phyloP scores from a whole-genome alignment of 352 stramenopile genomes.

The Saprolegnia diclina region DNA sequence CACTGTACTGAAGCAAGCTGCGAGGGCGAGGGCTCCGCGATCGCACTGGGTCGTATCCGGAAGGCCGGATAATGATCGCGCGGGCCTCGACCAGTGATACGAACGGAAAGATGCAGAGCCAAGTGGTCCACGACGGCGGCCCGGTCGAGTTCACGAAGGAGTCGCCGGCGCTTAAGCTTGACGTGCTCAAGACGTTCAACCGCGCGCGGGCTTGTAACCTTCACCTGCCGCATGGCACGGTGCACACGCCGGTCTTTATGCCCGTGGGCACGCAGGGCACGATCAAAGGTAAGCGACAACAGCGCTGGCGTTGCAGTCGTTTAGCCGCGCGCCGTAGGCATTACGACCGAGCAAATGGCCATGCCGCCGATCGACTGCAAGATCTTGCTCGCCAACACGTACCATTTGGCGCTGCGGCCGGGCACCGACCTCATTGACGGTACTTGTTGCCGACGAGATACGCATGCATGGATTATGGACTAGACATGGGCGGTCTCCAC shows the following conservation, averaged over 20 bases:
- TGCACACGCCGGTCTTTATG: constrained; percentile 95
- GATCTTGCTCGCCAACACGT: constrained; percentile 97
- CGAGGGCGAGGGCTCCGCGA: too few species aligned
- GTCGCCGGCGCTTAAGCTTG: constrained; percentile 30
- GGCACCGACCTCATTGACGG: constrained; percentile 73
- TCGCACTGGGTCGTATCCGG: background rate
- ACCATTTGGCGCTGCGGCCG: constrained; percentile 94
- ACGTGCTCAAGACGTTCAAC: constrained; percentile 30
- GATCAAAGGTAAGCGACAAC: constrained; percentile 74
- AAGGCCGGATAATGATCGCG: background rate
- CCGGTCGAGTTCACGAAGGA: constrained; percentile 16
- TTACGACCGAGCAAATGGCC: constrained; percentile 81
- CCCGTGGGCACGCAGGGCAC: constrained; percentile 95
- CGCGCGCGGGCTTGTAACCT: constrained; percentile 69
- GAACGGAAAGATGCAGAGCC: background rate
- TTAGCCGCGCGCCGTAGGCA: constrained; percentile 27
- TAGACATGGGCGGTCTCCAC: constrained; percentile 89
- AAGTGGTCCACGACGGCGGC: background rate
- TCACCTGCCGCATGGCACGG: constrained; percentile 73
- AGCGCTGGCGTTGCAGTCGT: background rate
- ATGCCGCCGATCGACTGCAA: constrained; percentile 60
- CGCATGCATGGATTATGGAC: constrained; percentile 36
- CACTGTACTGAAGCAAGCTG: too few species aligned
- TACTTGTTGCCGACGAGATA: constrained; percentile 11
- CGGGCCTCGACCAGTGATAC: background rate